phyloP scores from a whole-genome alignment of 2,329 filamentous ascomycete genomes.

The Cytospora paraplurivora region DNA sequence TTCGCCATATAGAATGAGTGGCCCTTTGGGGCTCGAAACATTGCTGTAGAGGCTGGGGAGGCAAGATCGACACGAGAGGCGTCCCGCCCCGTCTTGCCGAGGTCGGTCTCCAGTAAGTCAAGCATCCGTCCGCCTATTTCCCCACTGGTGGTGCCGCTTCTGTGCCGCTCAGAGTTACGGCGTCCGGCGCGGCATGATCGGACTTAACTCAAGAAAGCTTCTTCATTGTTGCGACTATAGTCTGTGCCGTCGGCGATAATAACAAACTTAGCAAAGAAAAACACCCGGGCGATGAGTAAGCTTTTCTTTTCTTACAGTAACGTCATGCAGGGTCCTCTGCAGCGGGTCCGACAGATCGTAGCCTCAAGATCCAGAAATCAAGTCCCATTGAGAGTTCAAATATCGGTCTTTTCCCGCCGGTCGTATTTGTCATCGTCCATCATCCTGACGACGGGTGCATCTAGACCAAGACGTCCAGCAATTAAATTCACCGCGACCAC shows the following conservation, averaged over 20 bases:
- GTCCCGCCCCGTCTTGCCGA: too few species aligned
- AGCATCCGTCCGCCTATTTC: too few species aligned
- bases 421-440: neutral
- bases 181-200: too few species aligned
- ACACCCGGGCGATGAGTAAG: slow-evolving; percentile 12
- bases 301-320: neutral
- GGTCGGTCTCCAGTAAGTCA: too few species aligned
- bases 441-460: neutral
- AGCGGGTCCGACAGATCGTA: neutral
- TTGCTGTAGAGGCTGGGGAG: too few species aligned
- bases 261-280: neutral
- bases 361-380: neutral
- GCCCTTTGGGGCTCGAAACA: too few species aligned
- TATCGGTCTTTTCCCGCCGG: neutral
- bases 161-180: too few species aligned
- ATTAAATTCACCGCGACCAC: neutral
- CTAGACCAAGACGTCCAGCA: neutral
- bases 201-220: too few species aligned
- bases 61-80: too few species aligned
- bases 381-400: neutral
- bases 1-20: too few species aligned
- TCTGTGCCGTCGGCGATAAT: too few species aligned
- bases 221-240: neutral
- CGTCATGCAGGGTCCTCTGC: slow-evolving; percentile 5
- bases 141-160: too few species aligned